phyloP scores from a whole-genome alignment of 2,329 filamentous ascomycete species.

The Phialocephala sp. region DNA sequence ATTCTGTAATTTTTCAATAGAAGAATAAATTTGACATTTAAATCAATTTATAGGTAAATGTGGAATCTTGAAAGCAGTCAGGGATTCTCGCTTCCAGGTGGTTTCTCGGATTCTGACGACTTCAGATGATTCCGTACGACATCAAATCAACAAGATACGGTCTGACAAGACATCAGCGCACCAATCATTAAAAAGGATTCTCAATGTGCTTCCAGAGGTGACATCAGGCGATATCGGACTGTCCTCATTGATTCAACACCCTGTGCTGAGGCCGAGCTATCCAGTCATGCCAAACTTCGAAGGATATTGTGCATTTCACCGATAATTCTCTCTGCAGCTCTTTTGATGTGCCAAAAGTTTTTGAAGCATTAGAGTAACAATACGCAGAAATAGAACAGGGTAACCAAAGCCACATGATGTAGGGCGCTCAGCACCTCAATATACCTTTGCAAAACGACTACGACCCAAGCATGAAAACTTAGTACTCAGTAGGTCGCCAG shows the following conservation, averaged over 20 bases:
- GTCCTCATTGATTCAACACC: neutral
- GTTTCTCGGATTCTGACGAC: slow-evolving; percentile 1
- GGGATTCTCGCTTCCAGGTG: neutral
- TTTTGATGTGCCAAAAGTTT: neutral
- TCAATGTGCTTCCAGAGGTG: neutral
- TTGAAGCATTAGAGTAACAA: neutral
- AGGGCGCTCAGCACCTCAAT: neutral
- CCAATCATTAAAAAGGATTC: neutral
- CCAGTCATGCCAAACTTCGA: neutral
- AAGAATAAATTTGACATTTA: neutral
- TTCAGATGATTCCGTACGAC: neutral
- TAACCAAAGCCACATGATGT: neutral
- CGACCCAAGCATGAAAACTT: neutral
- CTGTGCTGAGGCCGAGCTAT: neutral
- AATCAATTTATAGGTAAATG: neutral
- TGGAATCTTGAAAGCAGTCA: neutral
- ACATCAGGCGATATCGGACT: neutral
- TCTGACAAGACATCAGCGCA: neutral
- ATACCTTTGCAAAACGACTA: neutral
- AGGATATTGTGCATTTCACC: neutral
- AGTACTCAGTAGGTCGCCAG: neutral
- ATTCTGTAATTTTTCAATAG: neutral
- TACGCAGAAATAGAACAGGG: neutral
- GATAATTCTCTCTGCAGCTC: neutral
- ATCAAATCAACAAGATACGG: neutral